These are phyloP conservation scores for Torulaspora microellipsoides DNA, from an alignment of 805 yeast genomes.

Conservation along the genomic window DNA sequence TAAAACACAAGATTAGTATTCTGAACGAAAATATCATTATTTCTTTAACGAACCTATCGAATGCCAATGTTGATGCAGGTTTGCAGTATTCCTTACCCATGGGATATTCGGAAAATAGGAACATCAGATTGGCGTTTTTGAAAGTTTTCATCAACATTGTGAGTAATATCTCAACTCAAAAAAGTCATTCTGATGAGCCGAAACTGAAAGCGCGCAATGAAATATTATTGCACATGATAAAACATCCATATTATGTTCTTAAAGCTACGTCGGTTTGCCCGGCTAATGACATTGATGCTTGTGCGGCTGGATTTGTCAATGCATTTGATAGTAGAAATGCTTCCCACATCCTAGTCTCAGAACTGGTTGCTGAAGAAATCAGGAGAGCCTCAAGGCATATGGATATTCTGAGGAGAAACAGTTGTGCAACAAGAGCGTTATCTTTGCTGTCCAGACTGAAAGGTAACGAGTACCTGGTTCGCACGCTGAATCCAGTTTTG, in stretches of 20 bases:
- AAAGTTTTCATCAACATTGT: constrained; percentile 71
- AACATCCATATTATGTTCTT: constrained; percentile 42
- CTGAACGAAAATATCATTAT: constrained; percentile 60
- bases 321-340: constrained; percentile 46
- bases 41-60: constrained; percentile 63
- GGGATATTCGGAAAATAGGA: constrained; percentile 65
- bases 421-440: constrained; percentile 73
- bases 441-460: constrained; percentile 66
- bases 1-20: constrained; percentile 49
- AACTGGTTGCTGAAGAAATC: constrained; percentile 60
- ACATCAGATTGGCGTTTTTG: constrained; percentile 66
- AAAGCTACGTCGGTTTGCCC: constrained; percentile 61
- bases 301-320: constrained; percentile 60
- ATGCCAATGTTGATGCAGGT: constrained; percentile 73
- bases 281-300: constrained; percentile 60
- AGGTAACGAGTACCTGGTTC: constrained; percentile 54
- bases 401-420: constrained; percentile 74
- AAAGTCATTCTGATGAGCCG: constrained; percentile 27
- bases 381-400: constrained; percentile 54
- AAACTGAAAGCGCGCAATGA: constrained; percentile 27
- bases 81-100: constrained; percentile 69
- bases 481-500: constrained; percentile 53
- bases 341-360: constrained; percentile 45
- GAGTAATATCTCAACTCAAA: constrained; percentile 31
- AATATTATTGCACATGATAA: constrained; percentile 32